Percentiles rank a stretch among this genome's conserved stretches.
These are phyloP conservation scores for Anethum foeniculum DNA, from an alignment of 140 eudicot species.

Conservation along the genomic window DNA sequence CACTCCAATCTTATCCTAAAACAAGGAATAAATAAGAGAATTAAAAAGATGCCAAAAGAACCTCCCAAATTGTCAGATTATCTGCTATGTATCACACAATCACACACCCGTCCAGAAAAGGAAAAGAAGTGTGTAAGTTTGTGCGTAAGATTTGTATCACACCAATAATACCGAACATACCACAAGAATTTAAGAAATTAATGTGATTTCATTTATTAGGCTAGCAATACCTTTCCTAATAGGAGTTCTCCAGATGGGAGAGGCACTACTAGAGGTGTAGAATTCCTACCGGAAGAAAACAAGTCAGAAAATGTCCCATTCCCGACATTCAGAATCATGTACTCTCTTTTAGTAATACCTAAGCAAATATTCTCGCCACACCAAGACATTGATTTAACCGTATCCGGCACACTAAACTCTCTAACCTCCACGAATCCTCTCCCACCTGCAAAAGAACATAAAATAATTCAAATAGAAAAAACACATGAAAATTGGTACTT, in stretches of 20 bases:
- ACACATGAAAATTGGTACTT: background rate
- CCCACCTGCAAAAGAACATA: constrained; percentile 45
- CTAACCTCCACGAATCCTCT: constrained; percentile 92
- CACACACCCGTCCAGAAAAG: background rate
- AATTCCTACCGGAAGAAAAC: constrained; percentile 74
- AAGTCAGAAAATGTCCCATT: constrained; percentile 68
- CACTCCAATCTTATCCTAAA: constrained; percentile 89
- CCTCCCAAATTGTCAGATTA: background rate
- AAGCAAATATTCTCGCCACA: constrained; percentile 95
- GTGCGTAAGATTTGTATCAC: background rate
- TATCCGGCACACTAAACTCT: constrained; percentile 84
- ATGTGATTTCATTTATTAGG: background rate
- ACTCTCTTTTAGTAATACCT: constrained; percentile 64
- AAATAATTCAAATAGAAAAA: background rate
- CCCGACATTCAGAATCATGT: constrained; percentile 58
- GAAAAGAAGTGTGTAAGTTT: background rate
- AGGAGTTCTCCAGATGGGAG: constrained; percentile 82
- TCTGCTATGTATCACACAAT: background rate
- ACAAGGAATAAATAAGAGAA: background rate
- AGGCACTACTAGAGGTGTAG: constrained; percentile 74
- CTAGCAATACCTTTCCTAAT: constrained; percentile 66
- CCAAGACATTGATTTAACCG: constrained; percentile 88
- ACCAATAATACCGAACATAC: no score
- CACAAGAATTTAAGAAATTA: background rate
- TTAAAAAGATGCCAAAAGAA: no score